Percentiles rank a stretch among this genome's conserved stretches.
These are phyloP conservation scores for Leishmania tropica DNA, from an alignment of 208 protist genomes.

Conservation along the genomic window DNA sequence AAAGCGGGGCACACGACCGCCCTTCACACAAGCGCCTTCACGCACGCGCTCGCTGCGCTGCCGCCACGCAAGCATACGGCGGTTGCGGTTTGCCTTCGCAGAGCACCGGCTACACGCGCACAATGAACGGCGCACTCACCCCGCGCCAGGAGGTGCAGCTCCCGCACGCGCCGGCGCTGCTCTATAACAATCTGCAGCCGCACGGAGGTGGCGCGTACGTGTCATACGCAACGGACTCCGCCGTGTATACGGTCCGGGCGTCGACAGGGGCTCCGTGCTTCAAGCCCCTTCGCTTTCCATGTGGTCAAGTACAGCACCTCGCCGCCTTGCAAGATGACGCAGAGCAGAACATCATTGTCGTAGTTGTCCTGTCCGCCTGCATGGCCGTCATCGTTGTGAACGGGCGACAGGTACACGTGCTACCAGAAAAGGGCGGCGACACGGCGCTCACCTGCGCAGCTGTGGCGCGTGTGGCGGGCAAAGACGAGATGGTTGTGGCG, in stretches of 20 bases:
- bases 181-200: slow-evolving; percentile 54
- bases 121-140: slow-evolving; percentile 5
- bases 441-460: slow-evolving; percentile 8
- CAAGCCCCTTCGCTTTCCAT: slow-evolving; percentile 12
- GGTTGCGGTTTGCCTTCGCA: background rate
- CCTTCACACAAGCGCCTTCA: background rate
- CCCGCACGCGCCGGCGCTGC: slow-evolving; percentile 29
- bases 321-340: slow-evolving; percentile 10
- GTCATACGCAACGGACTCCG: slow-evolving; percentile 28
- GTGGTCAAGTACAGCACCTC: slow-evolving; percentile 6
- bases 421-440: background rate
- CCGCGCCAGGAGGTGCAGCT: slow-evolving; percentile 14
- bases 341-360: slow-evolving; percentile 19
- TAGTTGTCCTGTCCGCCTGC: slow-evolving; percentile 8
- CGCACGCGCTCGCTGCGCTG: background rate
- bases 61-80: background rate
- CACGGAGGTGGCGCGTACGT: slow-evolving; percentile 23
- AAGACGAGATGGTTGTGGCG: slow-evolving; percentile 12
- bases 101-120: background rate
- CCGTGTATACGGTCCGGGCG: slow-evolving; percentile 31
- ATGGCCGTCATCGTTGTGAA: slow-evolving; percentile 19
- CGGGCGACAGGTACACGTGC: slow-evolving; percentile 16
- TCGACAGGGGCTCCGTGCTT: slow-evolving; percentile 28
- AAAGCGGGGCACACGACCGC: background rate
- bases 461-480: background rate